Evolutionary conservation across 805 yeast genomes (phyloP).

Genomic region (Yamadazyma philogaea): DNA sequence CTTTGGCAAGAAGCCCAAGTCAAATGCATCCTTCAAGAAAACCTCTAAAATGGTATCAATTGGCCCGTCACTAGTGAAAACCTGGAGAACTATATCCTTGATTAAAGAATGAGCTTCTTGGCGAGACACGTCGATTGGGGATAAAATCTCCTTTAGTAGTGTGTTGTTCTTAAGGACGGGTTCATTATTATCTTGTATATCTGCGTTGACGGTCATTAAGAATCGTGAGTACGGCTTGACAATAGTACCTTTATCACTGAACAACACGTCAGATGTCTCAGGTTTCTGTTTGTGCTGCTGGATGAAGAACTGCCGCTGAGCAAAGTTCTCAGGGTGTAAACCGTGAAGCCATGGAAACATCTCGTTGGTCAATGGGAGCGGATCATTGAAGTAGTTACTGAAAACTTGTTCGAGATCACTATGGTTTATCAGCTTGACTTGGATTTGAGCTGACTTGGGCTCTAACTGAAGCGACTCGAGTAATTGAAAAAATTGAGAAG

Average conservation of each 20-base stretch:
- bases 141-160: constrained; percentile 50
- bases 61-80: constrained; percentile 22
- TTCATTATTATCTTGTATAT: constrained; percentile 6
- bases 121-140: constrained; percentile 44
- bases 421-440: constrained; percentile 17
- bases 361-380: constrained; percentile 56
- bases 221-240: constrained; percentile 27
- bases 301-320: constrained; percentile 48
- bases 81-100: constrained; percentile 16
- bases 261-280: background rate
- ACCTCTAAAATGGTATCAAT: constrained; percentile 16
- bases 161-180: constrained; percentile 52
- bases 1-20: constrained; percentile 44
- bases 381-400: constrained; percentile 36
- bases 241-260: background rate
- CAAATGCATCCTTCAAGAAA: constrained; percentile 42
- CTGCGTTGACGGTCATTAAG: constrained; percentile 34
- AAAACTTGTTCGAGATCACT: constrained; percentile 22
- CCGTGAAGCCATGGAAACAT: constrained; percentile 95
- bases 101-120: constrained; percentile 25
- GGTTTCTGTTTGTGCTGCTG: constrained; percentile 24
- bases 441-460: background rate
- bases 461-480: background rate
- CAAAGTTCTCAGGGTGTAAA: constrained; percentile 52
- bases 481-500: constrained; percentile 1